Percentiles rank a stretch among this genome's conserved stretches.
Conservation (phyloP, 2,329 filamentous ascomycete genomes). For the Pestalotiopsis sp. region DNA sequence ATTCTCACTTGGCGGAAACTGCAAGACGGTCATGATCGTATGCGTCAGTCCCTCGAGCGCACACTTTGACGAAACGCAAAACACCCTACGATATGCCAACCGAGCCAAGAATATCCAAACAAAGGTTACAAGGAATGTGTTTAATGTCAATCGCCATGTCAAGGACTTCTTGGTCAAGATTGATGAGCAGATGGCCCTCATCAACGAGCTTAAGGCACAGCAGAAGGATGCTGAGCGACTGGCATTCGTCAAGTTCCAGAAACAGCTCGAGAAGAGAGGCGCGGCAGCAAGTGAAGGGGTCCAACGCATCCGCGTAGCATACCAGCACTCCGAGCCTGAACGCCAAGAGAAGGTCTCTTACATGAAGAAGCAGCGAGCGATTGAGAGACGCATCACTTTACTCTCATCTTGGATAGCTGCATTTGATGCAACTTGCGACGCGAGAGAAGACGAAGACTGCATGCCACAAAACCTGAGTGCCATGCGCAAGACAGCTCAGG, state of each 20-base stretch:
- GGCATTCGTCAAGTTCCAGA: conserved; percentile 87
- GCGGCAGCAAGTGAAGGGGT: conserved; percentile 76
- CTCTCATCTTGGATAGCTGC: conserved; percentile 92
- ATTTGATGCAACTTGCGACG: conserved; percentile 82
- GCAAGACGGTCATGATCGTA: conserved; percentile 99
- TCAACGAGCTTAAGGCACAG: conserved; percentile 92
- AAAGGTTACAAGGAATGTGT: conserved; percentile 98
- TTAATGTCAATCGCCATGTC: conserved; percentile 98
- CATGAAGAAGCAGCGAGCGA: conserved; percentile 80
- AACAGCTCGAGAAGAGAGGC: conserved; percentile 85
- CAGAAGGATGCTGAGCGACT: conserved; percentile 85
- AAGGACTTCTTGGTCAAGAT: conserved; percentile 99
- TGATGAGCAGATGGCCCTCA: conserved; percentile 95
- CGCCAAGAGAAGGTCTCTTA: conserved; percentile 77
- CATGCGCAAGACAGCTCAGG: conserved; percentile 86
- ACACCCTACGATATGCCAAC: conserved; percentile 96
- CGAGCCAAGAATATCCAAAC: conserved; percentile 99
- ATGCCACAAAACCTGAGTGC: conserved; percentile 71
- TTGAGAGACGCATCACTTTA: conserved; percentile 82
- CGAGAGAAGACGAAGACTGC: conserved; percentile 66
- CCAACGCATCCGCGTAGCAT: conserved; percentile 77
- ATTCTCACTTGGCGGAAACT: conserved; percentile 96
- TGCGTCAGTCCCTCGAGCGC: conserved; percentile 95
- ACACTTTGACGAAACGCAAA: conserved; percentile 98
- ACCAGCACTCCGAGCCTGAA: conserved; percentile 77